These are phyloP conservation scores for Plasmodium billcollinsi DNA, from an alignment of 169 alveolate species.

Conservation along the genomic window DNA sequence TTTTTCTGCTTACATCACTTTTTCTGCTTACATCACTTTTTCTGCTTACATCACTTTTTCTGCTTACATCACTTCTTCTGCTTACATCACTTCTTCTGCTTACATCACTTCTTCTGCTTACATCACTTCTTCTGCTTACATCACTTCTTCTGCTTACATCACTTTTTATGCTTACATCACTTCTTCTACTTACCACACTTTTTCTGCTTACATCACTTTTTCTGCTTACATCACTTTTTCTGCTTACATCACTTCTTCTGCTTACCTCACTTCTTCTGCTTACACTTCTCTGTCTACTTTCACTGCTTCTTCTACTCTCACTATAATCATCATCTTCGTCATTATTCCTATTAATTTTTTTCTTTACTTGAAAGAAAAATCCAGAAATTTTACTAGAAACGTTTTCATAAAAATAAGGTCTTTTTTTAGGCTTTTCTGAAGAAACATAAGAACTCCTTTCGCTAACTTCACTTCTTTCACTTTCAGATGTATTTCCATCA, in stretches of 20 bases:
- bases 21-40: neutral
- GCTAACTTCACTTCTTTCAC: neutral
- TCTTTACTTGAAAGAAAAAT: neutral
- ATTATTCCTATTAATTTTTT: conserved; percentile 7
- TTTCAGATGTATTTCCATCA: neutral
- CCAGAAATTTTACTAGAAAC: conserved; percentile 21
- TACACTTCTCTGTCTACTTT: too few species aligned
- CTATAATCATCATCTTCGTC: conserved; percentile 14
- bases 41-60: neutral
- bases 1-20: neutral
- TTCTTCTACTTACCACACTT: neutral
- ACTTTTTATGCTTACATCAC: too few species aligned
- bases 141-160: neutral
- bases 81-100: neutral
- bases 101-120: neutral
- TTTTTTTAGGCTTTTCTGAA: conserved; percentile 11
- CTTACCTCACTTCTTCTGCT: neutral
- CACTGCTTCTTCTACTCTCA: neutral
- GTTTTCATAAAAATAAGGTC: conserved; percentile 27
- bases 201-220: neutral
- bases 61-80: neutral
- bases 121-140: too few species aligned
- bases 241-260: neutral
- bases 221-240: neutral
- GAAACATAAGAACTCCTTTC: neutral